Evolutionary conservation across 352 stramenopile species (phyloP), one percentile per base, ranked within the genome.

Genomic region (Pythium dissotocum): DNA sequence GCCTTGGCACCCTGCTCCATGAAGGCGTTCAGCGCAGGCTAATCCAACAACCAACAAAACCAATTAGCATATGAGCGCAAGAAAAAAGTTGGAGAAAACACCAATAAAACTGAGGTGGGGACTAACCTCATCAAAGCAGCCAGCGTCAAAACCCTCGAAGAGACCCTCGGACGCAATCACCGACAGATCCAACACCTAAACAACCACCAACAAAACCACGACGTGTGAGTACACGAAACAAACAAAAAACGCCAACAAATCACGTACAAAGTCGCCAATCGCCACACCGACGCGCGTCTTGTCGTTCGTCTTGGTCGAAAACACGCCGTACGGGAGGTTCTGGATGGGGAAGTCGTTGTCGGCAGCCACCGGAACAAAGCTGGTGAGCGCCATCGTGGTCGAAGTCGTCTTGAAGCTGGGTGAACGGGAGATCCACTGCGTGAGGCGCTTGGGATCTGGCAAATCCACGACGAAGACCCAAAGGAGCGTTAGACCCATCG

Each of bases 321-420:
- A 98, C 16, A 98, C 79, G 49, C 97, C 95, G 81, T 98, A 98
- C 21, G 96, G 96, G 60, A 99, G 82, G 79, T 99, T 99, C 65
- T 96, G 82, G 58, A 98, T 85, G 28, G 95, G 89, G 70, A 99
- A 99, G 76, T 99, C 84, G 65, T 73, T 79, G 42, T 90, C 78
- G 36, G 77, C 48, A 36, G 78, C 32, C 51, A 91, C 81, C 18
- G 69, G 44, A 9, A 94, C 70, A 67, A 94, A 94, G 57, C 84
- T 91, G 33, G 72, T 72, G 69, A 69, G 28, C 70, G 79, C 73
- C 59, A 58, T 69, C n/a, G 28, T 62, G 53, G 42, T 48, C 16
- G 33, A 2, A 10, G 12, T 14, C 6, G 46, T 53, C 46, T 53
- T 52, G 57, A 54, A 44, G 21, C 28, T 5, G 26, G 40, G 30